A percentile compares a stretch with the other conserved stretches of the same genome.
phyloP scores from a whole-genome alignment of 2,329 filamentous ascomycete species.

The Allantophomopsis cytisporea region DNA sequence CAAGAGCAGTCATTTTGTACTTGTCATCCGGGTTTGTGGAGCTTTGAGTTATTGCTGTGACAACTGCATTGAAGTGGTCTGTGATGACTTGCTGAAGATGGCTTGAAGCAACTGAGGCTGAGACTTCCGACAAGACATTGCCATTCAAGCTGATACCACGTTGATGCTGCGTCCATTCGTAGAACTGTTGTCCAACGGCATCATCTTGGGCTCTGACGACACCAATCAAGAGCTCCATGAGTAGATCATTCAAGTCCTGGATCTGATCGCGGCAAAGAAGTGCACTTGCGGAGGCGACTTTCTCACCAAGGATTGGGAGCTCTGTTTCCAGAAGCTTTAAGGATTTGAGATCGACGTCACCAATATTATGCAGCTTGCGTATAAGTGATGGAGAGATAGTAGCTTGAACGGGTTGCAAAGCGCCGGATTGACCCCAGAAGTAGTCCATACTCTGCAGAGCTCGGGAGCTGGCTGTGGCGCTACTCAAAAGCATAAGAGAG shows the following conservation, averaged over 20 bases:
- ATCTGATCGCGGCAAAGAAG: constrained; percentile 30
- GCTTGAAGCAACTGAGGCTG: background rate
- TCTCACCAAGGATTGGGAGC: constrained; percentile 43
- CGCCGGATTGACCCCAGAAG: constrained; percentile 16
- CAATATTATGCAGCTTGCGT: constrained; percentile 35
- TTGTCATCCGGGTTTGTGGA: constrained; percentile 11
- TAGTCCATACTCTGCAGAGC: constrained; percentile 14
- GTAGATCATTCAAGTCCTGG: constrained; percentile 24
- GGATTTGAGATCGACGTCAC: constrained; percentile 41
- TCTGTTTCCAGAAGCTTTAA: constrained; percentile 52
- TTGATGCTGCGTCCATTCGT: background rate
- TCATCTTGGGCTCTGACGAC: constrained; percentile 12
- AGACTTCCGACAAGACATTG: background rate
- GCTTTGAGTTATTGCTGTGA: constrained; percentile 15
- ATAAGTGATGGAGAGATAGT: constrained; percentile 37
- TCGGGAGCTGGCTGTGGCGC: constrained; percentile 9
- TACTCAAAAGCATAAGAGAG: constrained; percentile 13
- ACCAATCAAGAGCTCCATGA: constrained; percentile 8
- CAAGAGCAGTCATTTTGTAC: constrained; percentile 32
- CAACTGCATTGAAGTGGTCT: constrained; percentile 22
- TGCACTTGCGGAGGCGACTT: constrained; percentile 16
- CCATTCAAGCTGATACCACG: background rate
- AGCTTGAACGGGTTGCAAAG: constrained; percentile 29
- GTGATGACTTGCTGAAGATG: constrained; percentile 10
- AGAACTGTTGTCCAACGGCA: background rate